Evolutionary conservation across 306 rosid genomes (phyloP), one percentile per base, ranked within the genome.

Genomic region (Vigna reflexopilosa): DNA sequence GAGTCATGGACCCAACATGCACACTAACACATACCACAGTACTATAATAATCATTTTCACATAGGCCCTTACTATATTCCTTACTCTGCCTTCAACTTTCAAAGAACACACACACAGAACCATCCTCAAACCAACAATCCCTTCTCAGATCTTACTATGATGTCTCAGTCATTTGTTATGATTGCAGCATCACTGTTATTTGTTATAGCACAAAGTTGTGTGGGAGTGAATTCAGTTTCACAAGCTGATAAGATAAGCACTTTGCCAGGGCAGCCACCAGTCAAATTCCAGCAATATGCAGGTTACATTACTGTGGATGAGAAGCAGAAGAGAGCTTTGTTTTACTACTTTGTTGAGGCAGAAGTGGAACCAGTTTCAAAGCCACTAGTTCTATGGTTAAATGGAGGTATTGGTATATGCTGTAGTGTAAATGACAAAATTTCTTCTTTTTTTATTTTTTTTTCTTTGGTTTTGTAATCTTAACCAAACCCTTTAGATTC

Each of bases 311-410:
- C 86, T 48, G 90, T 94, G 61, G 94, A 90, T 77, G 89, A 77
- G 8, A 64, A 76, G 10, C 87, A 88, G 4, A 84, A 87, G 50
- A 90, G 86, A 85, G 84, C 97, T 52, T 85, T 93, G 49, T 93
- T 91, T 75, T 93, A 93, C 71, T 93, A 93, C 80, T 90, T 93
- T 79, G 97, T 80, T 66, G 96, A 93, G 85, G 93, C 96, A 8
- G 91, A 90, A 74, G 42, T 77, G 4, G 88, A 91, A 45, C 93
- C 98, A 4, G 74, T 86, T 85, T 88, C 97, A 42, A 93, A 91
- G 85, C 98, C 98, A n/a, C 76, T 93, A 8, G 98, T 93, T 26
- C 96, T 93, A 56, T 93, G 98, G 98, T 77, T 91, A 28, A 89
- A 88, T 80, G 92, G 93, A 81, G 97, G 97, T 91, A 64, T 84